Conservation (phyloP, 1,284 basidiomycete genomes). For the Fomes fomentarius region DNA sequence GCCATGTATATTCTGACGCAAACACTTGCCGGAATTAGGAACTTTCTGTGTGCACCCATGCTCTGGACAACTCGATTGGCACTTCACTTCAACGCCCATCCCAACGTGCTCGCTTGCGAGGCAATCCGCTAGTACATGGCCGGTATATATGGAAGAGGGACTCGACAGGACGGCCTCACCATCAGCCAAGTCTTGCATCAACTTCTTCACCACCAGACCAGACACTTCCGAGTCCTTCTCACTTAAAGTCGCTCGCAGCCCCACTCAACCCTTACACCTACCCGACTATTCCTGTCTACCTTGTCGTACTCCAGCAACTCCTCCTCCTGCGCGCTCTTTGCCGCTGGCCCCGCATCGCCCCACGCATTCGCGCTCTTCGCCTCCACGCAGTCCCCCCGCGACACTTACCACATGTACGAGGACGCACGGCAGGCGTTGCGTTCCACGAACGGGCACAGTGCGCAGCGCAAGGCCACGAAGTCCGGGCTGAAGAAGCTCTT, state of each 20-base stretch:
- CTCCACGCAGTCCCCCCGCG: conserved; percentile 29
- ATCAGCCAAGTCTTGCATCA: not conserved
- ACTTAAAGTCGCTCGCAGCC: not conserved
- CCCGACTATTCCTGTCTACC: not conserved
- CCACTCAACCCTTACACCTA: not conserved
- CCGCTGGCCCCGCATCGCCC: conserved; percentile 23
- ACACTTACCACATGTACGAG: conserved; percentile 31
- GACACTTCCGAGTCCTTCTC: too few relatives aligned
- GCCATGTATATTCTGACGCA: not conserved
- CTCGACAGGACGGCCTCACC: not conserved
- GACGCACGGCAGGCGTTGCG: conserved; percentile 26
- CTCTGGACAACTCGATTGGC: conserved; percentile 10
- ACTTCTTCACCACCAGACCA: not conserved
- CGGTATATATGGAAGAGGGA: not conserved
- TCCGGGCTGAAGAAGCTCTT: conserved; percentile 29
- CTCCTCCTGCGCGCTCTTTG: conserved; percentile 21
- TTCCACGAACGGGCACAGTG: conserved; percentile 14
- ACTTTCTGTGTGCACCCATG: not conserved
- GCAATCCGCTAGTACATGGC: conserved; percentile 4
- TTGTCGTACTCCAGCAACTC: conserved; percentile 25
- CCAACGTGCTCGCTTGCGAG: not conserved
- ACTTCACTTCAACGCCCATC: conserved; percentile 3
- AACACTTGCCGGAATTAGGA: conserved; percentile 13
- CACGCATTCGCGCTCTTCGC: conserved; percentile 31
- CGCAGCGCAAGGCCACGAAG: conserved; percentile 20